Percentiles rank a stretch among this genome's conserved stretches.
Evolutionary conservation across 768 basidiomycete species (phyloP).

Genomic region (Boletus pseudopeckii): DNA sequence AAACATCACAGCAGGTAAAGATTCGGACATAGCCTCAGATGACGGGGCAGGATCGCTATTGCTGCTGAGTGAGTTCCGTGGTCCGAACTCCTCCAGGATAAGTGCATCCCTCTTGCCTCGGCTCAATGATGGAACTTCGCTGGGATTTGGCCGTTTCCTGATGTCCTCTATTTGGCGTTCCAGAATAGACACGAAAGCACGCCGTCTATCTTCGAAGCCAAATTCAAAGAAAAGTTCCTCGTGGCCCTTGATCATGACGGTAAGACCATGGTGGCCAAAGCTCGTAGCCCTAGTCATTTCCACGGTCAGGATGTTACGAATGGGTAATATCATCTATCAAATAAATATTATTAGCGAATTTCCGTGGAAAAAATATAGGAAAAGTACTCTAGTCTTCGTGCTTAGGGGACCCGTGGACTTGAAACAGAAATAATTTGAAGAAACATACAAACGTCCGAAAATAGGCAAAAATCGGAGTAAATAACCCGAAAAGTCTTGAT

Average conservation of each 20-base stretch:
- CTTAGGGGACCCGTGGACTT: conserved; percentile 81
- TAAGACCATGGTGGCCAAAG: conserved; percentile 86
- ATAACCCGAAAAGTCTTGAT: conserved; percentile 86
- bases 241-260: conserved; percentile 89
- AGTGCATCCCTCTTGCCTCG: conserved; percentile 67
- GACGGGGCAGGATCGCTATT: conserved; percentile 44
- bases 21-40: conserved; percentile 60
- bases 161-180: conserved; percentile 79
- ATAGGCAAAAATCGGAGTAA: conserved; percentile 88
- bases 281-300: conserved; percentile 86
- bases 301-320: conserved; percentile 79
- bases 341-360: conserved; percentile 1
- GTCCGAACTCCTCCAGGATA: conserved; percentile 82
- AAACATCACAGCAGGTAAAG: conserved; percentile 91
- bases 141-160: conserved; percentile 44
- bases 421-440: conserved; percentile 93
- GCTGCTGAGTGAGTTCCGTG: conserved; percentile 35
- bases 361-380: neutral
- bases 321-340: conserved; percentile 87
- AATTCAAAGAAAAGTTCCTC: conserved; percentile 99
- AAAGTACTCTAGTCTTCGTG: conserved; percentile 73
- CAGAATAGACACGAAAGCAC: conserved; percentile 71
- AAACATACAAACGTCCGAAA: conserved; percentile 83
- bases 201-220: conserved; percentile 71
- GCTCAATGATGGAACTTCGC: conserved; percentile 43